Conservation (phyloP, 1,284 basidiomycete species). For the Malassezia yamatoensis region DNA sequence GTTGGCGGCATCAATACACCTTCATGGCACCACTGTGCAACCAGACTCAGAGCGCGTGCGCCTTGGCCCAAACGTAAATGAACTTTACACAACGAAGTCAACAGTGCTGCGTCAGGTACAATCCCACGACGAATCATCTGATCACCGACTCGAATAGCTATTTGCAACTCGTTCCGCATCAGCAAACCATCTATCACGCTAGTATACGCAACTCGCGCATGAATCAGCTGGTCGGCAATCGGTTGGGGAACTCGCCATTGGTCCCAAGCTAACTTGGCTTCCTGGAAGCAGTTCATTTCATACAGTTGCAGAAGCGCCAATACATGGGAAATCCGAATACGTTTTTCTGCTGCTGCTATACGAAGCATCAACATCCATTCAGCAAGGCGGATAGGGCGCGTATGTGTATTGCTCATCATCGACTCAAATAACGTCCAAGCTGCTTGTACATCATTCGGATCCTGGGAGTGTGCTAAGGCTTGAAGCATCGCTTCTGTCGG, state of each 20-base stretch:
- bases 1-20: not conserved
- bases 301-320: slow-evolving; percentile 10
- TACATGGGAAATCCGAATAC: slow-evolving; percentile 9
- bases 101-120: slow-evolving; percentile 11
- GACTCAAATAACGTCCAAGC: slow-evolving; percentile 17
- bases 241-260: slow-evolving; percentile 6
- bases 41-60: slow-evolving; percentile 5
- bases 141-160: slow-evolving; percentile 12
- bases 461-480: slow-evolving; percentile 6
- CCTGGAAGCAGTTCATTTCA: not conserved
- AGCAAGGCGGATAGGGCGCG: not conserved
- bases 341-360: slow-evolving; percentile 9
- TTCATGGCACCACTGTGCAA: slow-evolving; percentile 11
- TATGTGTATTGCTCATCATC: not conserved
- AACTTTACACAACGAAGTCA: slow-evolving; percentile 11
- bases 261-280: not conserved
- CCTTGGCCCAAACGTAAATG: slow-evolving; percentile 6
- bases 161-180: slow-evolving; percentile 4
- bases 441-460: slow-evolving; percentile 1
- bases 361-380: slow-evolving; percentile 19
- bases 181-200: slow-evolving; percentile 12
- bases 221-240: not conserved
- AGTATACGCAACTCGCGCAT: slow-evolving; percentile 10
- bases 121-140: slow-evolving; percentile 12
- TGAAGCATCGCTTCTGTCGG: slow-evolving; percentile 11